Base-by-base conservation (phyloP, 140 eudicot species). In the Erigeron philadelphicus region DNA sequence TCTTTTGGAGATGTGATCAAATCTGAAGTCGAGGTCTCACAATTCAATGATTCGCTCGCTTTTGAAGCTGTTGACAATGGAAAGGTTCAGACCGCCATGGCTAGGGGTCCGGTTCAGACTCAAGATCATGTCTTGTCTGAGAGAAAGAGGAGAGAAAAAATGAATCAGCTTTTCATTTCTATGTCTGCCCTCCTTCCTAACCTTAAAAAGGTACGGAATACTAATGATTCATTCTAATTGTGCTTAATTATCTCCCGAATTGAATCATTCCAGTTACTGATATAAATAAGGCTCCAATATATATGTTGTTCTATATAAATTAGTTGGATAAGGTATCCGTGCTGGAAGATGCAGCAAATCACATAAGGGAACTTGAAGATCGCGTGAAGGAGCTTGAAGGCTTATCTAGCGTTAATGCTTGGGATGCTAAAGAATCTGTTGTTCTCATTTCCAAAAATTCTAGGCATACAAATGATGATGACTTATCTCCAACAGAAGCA, bases 301-400 rank as follows among this genome's bases (percentile, higher is more conserved):
- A 31, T 31, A 31, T 31, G 38, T 31, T 31, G 38, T 31, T 0
- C 25, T 0, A 2, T 31, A n/a, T n/a, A n/a, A n/a, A n/a, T 31
- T 74, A 88, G 94, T 64, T 84, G 82, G 94, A 88, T 72, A 88
- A 86, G 68, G 82, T 81, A 9, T 79, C 94, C 6, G 80, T 88
- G 11, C 76, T 88, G 52, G 90, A 79, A 79, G 94, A 84, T 55
- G 90, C 94, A 6, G 53, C 74, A 11, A 80, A 75, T 52, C 80
- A 88, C 64, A 66, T 88, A 75, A 84, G 73, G 58, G 73, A 88
- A 7, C 86, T 88, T 35, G 57, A 86, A 71, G 90, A 78, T 12
- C 87, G 81, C 1, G 73, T 86, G 42, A 75, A 75, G 64, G 70
- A 56, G 4, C 84, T 88, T 3, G 90, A 86, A 69, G 85, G 65